These are phyloP conservation scores for Cenchrus fungigraminus DNA, from an alignment of 176 grass and related monocot species.

Conservation along the genomic window DNA sequence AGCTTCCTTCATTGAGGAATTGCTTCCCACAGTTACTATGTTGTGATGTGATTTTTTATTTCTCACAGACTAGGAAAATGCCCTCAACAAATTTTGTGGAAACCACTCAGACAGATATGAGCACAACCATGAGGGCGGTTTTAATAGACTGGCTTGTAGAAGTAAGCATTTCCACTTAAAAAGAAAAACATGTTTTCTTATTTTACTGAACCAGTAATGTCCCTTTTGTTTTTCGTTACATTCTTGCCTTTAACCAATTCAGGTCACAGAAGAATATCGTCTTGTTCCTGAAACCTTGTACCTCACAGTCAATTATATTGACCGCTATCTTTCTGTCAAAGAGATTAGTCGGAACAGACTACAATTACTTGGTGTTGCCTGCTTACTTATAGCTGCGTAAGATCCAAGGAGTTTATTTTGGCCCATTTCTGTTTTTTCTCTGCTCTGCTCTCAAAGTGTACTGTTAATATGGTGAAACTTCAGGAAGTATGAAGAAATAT, in stretches of 20 bases:
- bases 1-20: conserved; percentile 9
- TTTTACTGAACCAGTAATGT: background rate
- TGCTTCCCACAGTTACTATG: background rate
- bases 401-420: conserved; percentile 36
- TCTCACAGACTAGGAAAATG: conserved; percentile 75
- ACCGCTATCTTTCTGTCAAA: conserved; percentile 83
- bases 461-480: conserved; percentile 34
- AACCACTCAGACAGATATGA: conserved; percentile 77
- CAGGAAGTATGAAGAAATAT: conserved; percentile 98
- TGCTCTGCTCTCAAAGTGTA: conserved; percentile 25
- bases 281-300: conserved; percentile 88
- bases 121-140: conserved; percentile 77
- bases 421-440: background rate
- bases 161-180: conserved; percentile 46
- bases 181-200: background rate
- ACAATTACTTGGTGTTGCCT: conserved; percentile 87
- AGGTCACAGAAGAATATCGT: conserved; percentile 90
- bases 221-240: background rate
- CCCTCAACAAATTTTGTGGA: conserved; percentile 77
- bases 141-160: conserved; percentile 96
- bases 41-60: conserved; percentile 22
- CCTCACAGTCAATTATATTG: conserved; percentile 87
- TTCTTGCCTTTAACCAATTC: conserved; percentile 18
- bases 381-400: conserved; percentile 95
- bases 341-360: conserved; percentile 64